These are phyloP conservation scores for Dendrostoma leiphaemia DNA, from an alignment of 2,329 filamentous ascomycete genomes.

Conservation along the genomic window DNA sequence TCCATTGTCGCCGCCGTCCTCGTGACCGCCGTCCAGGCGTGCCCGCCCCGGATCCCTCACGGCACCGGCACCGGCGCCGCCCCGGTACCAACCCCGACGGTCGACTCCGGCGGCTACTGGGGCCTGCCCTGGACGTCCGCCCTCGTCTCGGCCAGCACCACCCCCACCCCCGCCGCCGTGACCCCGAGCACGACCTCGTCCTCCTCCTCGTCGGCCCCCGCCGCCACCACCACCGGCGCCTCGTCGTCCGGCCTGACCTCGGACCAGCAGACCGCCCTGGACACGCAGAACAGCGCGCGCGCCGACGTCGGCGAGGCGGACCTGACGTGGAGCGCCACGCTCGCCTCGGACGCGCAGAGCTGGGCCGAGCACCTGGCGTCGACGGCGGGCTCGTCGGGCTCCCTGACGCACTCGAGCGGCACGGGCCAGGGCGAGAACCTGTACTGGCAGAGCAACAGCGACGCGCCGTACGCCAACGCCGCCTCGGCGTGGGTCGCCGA, in stretches of 20 bases:
- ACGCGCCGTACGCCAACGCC: slow-evolving; percentile 12
- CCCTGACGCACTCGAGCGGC: slow-evolving; percentile 9
- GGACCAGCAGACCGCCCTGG: slow-evolving; percentile 15
- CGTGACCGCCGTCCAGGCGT: slow-evolving; percentile 6
- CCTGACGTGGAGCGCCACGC: slow-evolving; percentile 19
- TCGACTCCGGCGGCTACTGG: background rate
- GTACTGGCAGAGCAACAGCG: slow-evolving; percentile 19
- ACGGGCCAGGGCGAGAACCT: slow-evolving; percentile 21
- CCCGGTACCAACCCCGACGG: too few species aligned
- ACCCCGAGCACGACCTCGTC: background rate
- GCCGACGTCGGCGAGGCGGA: slow-evolving; percentile 11
- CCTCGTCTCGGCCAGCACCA: background rate
- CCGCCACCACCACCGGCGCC: background rate
- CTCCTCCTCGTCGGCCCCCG: slow-evolving; percentile 1
- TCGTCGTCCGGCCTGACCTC: slow-evolving; percentile 9
- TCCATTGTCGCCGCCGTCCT: slow-evolving; percentile 17
- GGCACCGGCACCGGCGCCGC: background rate
- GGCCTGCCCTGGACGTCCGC: background rate
- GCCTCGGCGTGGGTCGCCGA: slow-evolving; percentile 20
- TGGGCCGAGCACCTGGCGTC: slow-evolving; percentile 20
- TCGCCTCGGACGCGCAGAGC: slow-evolving; percentile 16
- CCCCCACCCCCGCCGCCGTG: background rate
- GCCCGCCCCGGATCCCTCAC: background rate
- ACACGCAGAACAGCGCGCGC: slow-evolving; percentile 20
- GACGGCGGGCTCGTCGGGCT: slow-evolving; percentile 3